phyloP scores from a whole-genome alignment of 2,329 filamentous ascomycete species.

The Ceratocystis colombiana region DNA sequence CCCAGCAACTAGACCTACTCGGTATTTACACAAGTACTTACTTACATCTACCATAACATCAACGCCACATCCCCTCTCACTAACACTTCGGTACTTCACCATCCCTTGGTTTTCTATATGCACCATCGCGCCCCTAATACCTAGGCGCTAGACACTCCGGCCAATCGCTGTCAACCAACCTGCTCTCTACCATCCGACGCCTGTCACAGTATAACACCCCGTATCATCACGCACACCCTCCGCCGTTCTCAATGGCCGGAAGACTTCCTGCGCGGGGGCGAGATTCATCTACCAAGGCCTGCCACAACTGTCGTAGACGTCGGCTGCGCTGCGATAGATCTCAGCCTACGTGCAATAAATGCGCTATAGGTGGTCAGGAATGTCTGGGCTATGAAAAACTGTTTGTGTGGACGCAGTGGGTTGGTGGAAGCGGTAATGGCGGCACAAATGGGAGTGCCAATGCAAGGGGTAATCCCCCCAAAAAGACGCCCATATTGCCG shows the following conservation, averaged over 20 bases:
- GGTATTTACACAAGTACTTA: no score
- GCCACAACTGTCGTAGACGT: conserved; percentile 52
- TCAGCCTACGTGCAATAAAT: conserved; percentile 50
- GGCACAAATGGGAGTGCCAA: conserved; percentile 1
- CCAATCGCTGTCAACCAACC: not conserved
- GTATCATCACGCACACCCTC: no score
- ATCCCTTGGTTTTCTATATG: no score
- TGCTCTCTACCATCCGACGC: not conserved
- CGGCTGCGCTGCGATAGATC: conserved; percentile 54
- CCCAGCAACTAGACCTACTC: no score
- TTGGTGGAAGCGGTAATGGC: conserved; percentile 10
- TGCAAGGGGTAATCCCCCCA: not conserved
- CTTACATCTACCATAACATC: no score
- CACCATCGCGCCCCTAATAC: no score
- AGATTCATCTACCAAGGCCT: conserved; percentile 35
- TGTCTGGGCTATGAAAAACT: conserved; percentile 54
- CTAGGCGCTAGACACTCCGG: not conserved
- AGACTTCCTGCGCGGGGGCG: conserved; percentile 17
- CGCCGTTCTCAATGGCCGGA: not conserved
- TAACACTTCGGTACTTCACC: no score
- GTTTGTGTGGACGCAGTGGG: conserved; percentile 46
- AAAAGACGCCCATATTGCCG: conserved; percentile 1
- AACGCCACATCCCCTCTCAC: no score
- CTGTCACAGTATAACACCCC: no score
- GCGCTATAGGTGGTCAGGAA: conserved; percentile 43